phyloP scores from a whole-genome alignment of 208 protist genomes.

The Crithidia acanthocephali region DNA sequence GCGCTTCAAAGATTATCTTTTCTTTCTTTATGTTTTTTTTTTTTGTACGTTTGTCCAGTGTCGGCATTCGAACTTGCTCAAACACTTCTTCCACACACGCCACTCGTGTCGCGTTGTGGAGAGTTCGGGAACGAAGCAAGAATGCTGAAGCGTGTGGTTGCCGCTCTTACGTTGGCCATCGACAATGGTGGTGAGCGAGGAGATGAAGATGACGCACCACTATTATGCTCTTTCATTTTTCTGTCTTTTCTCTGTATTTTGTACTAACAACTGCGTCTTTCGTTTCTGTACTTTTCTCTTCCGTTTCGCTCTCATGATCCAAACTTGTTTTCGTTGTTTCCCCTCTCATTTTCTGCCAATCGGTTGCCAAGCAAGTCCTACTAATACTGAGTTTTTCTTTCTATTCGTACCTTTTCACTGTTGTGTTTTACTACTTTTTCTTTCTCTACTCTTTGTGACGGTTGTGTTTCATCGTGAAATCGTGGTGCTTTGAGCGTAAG shows the following conservation, averaged over 20 bases:
- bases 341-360: no score
- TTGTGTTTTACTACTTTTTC: not conserved
- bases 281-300: constrained; percentile 2
- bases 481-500: not conserved
- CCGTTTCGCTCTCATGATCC: not conserved
- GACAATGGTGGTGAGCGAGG: not conserved
- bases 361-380: not conserved
- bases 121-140: no score
- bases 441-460: not conserved
- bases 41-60: not conserved
- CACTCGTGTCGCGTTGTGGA: no score
- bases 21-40: constrained; percentile 4
- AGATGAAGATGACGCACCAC: no score
- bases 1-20: not conserved
- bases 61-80: no score
- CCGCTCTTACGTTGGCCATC: no score
- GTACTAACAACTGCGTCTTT: constrained; percentile 7
- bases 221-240: constrained; percentile 1
- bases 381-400: constrained; percentile 8
- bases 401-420: not conserved
- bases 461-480: not conserved
- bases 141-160: no score
- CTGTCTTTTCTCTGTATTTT: not conserved
- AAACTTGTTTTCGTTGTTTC: no score
- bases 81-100: no score